Conservation (phyloP, 257 asterid genomes). For the Salvia miltiorrhiza region DNA sequence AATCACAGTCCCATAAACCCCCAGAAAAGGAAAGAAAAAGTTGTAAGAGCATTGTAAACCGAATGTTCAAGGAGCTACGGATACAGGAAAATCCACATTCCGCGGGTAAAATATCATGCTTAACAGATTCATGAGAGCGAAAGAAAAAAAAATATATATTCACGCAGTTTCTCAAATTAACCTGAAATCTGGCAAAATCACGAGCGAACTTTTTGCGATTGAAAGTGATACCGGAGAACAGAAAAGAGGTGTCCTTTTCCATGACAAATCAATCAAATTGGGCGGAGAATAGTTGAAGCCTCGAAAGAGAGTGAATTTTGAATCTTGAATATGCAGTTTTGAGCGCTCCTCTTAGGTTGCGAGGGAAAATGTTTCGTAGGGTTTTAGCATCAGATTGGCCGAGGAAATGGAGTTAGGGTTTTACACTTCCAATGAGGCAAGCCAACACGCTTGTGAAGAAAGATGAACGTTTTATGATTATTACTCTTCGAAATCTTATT, state of each 20-base stretch:
- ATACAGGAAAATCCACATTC: constrained; percentile 12
- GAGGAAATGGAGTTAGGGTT: not conserved
- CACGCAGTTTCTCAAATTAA: constrained; percentile 2
- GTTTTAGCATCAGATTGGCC: constrained; percentile 14
- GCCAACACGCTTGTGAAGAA: not conserved
- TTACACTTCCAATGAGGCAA: not conserved
- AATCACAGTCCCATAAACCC: not conserved
- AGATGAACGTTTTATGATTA: not conserved
- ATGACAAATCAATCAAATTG: constrained; percentile 13
- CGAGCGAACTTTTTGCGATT: constrained; percentile 61
- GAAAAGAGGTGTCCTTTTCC: constrained; percentile 64
- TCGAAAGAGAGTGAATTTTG: not conserved
- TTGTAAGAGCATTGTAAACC: not conserved
- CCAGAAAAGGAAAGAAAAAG: not conserved
- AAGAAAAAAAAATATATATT: not conserved
- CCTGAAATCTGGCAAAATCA: constrained; percentile 72
- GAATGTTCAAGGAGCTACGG: not conserved
- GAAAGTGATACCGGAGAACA: constrained; percentile 69
- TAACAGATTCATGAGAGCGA: not conserved
- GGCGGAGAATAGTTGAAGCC: not conserved
- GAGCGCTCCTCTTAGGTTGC: not conserved
- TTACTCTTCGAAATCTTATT: too few relatives aligned
- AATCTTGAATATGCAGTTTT: not conserved
- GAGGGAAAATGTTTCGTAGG: constrained; percentile 9
- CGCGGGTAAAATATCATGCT: not conserved